Conservation (phyloP, 257 asterid genomes). For the Jaltomata sinuosa region DNA sequence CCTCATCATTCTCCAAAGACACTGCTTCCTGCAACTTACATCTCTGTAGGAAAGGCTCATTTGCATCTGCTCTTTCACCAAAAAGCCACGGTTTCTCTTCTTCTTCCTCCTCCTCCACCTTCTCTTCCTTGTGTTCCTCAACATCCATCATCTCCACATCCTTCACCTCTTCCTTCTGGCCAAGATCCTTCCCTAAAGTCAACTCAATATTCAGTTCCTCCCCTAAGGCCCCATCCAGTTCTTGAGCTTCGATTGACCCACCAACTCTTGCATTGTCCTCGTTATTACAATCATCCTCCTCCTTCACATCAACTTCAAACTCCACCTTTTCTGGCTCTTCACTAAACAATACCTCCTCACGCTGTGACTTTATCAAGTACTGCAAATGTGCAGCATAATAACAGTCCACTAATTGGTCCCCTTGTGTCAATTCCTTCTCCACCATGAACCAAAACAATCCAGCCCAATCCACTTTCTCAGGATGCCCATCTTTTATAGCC, state of each 20-base stretch:
- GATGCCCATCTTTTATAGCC: constrained; percentile 59
- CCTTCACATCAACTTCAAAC: constrained; percentile 13
- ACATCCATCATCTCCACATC: constrained; percentile 34
- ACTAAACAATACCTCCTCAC: constrained; percentile 19
- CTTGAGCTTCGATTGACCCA: constrained; percentile 2
- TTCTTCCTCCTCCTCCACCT: constrained; percentile 12
- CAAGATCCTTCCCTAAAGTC: constrained; percentile 62
- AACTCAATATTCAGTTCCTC: constrained; percentile 58
- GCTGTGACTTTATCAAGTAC: constrained; percentile 55
- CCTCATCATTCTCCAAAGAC: constrained; percentile 14
- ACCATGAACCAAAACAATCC: constrained; percentile 82
- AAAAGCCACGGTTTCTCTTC: constrained; percentile 48
- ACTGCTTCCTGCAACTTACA: constrained; percentile 28
- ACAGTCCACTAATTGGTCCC: constrained; percentile 53
- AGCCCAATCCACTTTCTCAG: constrained; percentile 92
- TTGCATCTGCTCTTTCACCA: constrained; percentile 27
- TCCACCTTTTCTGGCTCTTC: constrained; percentile 22
- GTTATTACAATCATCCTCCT: constrained; percentile 3
- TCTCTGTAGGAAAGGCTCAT: constrained; percentile 43
- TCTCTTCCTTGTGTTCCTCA: constrained; percentile 35
- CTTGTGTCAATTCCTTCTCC: constrained; percentile 72
- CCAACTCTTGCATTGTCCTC: constrained; percentile 4
- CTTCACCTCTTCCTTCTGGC: constrained; percentile 21
- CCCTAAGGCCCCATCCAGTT: constrained; percentile 4
- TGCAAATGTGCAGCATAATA: constrained; percentile 84